phyloP scores from a whole-genome alignment of 2,329 filamentous ascomycete genomes.

The Botryotinia globosa region DNA sequence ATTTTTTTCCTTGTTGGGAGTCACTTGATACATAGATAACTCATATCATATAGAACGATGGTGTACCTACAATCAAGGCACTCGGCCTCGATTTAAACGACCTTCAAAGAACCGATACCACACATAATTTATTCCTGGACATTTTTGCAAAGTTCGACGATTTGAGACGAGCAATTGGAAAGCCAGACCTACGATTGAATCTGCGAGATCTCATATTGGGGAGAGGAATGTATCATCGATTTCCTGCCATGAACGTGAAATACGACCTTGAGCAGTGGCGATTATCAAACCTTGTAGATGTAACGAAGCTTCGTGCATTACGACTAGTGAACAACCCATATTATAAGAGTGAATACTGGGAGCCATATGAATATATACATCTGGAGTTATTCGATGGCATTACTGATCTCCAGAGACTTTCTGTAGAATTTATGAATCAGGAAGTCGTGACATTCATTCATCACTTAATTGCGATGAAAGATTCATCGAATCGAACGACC shows the following conservation, averaged over 20 bases:
- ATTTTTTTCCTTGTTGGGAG: neutral
- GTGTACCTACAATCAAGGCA: neutral
- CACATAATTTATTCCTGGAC: neutral
- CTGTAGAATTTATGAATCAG: neutral
- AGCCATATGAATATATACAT: neutral
- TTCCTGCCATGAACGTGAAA: neutral
- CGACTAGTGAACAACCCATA: neutral
- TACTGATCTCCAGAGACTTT: neutral
- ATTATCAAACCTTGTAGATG: neutral
- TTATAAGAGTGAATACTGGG: too few species aligned
- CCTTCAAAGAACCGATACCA: neutral
- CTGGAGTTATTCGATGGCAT: neutral
- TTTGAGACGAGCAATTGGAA: neutral
- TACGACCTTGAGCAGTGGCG: neutral
- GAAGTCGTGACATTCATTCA: neutral
- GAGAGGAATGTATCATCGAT: neutral
- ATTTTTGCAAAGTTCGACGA: neutral
- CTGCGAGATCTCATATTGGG: conserved; percentile 5
- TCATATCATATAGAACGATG: conserved; percentile 5
- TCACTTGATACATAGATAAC: neutral
- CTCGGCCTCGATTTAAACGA: neutral
- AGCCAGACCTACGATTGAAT: neutral
- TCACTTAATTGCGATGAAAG: neutral
- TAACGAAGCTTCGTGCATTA: conserved; percentile 4
- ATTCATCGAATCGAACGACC: neutral